phyloP scores from a whole-genome alignment of 805 yeast genomes.

The Yarrowia deformans region DNA sequence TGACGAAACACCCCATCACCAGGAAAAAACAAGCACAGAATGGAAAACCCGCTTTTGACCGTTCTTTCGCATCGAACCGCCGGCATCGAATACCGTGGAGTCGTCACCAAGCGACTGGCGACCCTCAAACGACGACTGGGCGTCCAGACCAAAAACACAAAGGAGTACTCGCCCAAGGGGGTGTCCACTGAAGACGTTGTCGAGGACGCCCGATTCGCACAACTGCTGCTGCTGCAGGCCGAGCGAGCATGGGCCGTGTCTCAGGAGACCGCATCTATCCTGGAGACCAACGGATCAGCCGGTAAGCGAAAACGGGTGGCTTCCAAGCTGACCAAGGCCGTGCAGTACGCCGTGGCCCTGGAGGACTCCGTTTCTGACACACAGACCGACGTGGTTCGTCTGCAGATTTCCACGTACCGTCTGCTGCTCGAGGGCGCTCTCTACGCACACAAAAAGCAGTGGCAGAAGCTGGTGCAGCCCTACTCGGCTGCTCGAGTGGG shows the following conservation, averaged over 20 bases:
- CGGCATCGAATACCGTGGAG: slow-evolving; percentile 63
- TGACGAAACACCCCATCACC: too few relatives aligned
- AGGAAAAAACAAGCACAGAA: slow-evolving; percentile 39
- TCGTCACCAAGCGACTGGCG: slow-evolving; percentile 64
- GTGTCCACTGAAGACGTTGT: slow-evolving; percentile 60
- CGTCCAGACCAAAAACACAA: slow-evolving; percentile 71
- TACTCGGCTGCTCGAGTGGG: slow-evolving; percentile 69
- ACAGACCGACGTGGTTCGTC: slow-evolving; percentile 42
- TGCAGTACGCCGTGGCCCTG: slow-evolving; percentile 56
- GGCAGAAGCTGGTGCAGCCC: slow-evolving; percentile 60
- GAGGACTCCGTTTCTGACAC: slow-evolving; percentile 40
- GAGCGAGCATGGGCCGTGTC: slow-evolving; percentile 81
- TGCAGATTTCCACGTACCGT: slow-evolving; percentile 45
- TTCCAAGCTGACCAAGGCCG: slow-evolving; percentile 73
- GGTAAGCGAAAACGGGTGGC: slow-evolving; percentile 60
- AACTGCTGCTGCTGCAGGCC: slow-evolving; percentile 66
- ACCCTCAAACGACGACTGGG: slow-evolving; percentile 69
- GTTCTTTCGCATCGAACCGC: slow-evolving; percentile 61
- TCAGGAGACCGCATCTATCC: slow-evolving; percentile 63
- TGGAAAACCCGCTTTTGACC: slow-evolving; percentile 58
- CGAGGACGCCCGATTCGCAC: slow-evolving; percentile 61
- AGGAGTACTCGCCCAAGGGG: slow-evolving; percentile 61
- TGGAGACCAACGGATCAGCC: slow-evolving; percentile 61
- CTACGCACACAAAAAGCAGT: slow-evolving; percentile 61
- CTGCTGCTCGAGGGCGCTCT: slow-evolving; percentile 63